Base-by-base conservation (phyloP, 345 rosid genomes). In the Turritis glabra region DNA sequence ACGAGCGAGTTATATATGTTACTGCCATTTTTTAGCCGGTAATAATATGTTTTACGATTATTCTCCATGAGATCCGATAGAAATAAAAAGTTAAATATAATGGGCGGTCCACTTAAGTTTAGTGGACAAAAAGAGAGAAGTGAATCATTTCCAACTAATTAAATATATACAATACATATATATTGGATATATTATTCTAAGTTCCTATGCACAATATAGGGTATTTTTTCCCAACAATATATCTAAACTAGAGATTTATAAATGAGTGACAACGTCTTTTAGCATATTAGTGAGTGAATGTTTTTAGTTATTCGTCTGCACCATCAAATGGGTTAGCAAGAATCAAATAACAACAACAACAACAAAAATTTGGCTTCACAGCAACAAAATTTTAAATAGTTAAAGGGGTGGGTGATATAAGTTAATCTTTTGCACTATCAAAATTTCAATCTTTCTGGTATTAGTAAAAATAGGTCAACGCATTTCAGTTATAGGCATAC, bases 1-100 rank as follows among this genome's bases (percentile, higher is more conserved):
- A n/a, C 54, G 32, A 32, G 19, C 21, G 26, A 71, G 37, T 58
- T 10, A 69, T 59, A 69, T 59, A 71, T 22, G 47, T 47, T 32
- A 44, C 3, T 71, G 5, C 13, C 17, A 32, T 9, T 23, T 32
- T 32, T 33, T 33, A 55, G 29, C 35, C 27, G 10, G 44, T 55
- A 29, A 29, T 33, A 59, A 46, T 70, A 70, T 44, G 53, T 54
- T 43, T 69, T 41, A 8, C 21, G 30, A 27, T 32, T 70, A 44
- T 22, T 46, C 35, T 44, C 25, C 55, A 43, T 29, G 44, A 41
- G 74, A 55, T 69, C 53, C 52, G 33, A 26, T 40, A 23, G 0
- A 1, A n/a, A n/a, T n/a, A n/a, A 38, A 21, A 37, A 10, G 26
- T 17, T 27, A 27, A 33, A 22, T 22, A 33, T 7, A 48, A 21